Conservation (phyloP, 2,329 filamentous ascomycete species). For the Hypoxylon sp. region DNA sequence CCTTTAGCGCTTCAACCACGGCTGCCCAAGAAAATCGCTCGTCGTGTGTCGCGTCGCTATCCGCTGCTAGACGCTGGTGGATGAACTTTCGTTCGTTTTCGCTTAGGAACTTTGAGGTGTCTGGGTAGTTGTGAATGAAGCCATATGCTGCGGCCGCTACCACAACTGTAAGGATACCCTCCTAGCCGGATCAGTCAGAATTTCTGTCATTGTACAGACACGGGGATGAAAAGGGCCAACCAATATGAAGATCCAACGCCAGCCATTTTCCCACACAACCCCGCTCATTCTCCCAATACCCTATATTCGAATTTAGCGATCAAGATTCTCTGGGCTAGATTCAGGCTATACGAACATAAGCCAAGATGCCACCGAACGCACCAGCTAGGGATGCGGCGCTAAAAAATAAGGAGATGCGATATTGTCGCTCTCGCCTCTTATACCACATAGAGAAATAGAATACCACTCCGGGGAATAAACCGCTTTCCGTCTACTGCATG, state of each 20-base stretch:
- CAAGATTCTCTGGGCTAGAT: not conserved
- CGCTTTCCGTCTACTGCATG: constrained; percentile 60
- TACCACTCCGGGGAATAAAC: constrained; percentile 64
- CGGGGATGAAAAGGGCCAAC: constrained; percentile 55
- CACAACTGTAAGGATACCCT: constrained; percentile 70
- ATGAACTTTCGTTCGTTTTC: constrained; percentile 71
- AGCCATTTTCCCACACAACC: constrained; percentile 66
- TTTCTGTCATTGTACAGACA: constrained; percentile 53
- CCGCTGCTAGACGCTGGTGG: constrained; percentile 73
- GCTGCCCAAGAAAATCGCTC: constrained; percentile 79
- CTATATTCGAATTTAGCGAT: constrained; percentile 50
- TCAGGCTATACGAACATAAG: constrained; percentile 60
- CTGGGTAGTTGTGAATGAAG: constrained; percentile 77
- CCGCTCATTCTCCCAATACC: constrained; percentile 70
- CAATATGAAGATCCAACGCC: constrained; percentile 74
- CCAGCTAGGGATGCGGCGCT: constrained; percentile 69
- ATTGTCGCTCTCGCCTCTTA: constrained; percentile 68
- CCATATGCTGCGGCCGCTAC: constrained; percentile 67
- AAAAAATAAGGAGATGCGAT: constrained; percentile 70
- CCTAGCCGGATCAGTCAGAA: constrained; percentile 61
- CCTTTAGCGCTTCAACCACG: constrained; percentile 73
- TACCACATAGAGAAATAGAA: constrained; percentile 67
- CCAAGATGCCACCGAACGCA: constrained; percentile 70
- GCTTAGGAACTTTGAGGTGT: constrained; percentile 70
- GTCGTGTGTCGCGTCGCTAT: constrained; percentile 78